phyloP scores from a whole-genome alignment of 75 land plant species.

The Cupressus sempervirens region DNA sequence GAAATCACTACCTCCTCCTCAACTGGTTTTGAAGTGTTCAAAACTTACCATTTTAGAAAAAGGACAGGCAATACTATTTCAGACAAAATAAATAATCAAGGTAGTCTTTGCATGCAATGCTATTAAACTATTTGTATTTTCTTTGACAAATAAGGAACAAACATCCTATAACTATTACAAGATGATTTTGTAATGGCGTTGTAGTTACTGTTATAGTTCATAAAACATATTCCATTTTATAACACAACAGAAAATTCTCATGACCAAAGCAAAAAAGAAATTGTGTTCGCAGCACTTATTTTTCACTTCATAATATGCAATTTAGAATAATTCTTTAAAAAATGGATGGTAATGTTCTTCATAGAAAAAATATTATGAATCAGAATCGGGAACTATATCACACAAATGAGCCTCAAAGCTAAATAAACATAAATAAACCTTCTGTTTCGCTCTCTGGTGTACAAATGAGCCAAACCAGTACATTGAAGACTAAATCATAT shows the following conservation, averaged over 20 bases:
- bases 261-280: background rate
- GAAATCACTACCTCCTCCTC: background rate
- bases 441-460: background rate
- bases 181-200: background rate
- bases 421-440: background rate
- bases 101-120: background rate
- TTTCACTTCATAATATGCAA: background rate
- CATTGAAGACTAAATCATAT: constrained; percentile 10
- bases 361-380: background rate
- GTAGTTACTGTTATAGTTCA: background rate
- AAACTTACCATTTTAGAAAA: background rate
- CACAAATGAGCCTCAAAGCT: constrained; percentile 5
- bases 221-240: background rate
- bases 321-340: background rate
- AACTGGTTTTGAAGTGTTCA: background rate
- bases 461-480: constrained; percentile 11
- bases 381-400: background rate
- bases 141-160: background rate
- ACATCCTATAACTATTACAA: too few species aligned
- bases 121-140: background rate
- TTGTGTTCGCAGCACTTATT: background rate
- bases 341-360: background rate
- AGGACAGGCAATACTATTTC: background rate
- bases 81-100: background rate
- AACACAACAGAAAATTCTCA: background rate